A percentile compares a stretch with the other conserved stretches of the same genome.
Conservation (phyloP, 148 eudicot species). For the Rhododendron griersonianum region DNA sequence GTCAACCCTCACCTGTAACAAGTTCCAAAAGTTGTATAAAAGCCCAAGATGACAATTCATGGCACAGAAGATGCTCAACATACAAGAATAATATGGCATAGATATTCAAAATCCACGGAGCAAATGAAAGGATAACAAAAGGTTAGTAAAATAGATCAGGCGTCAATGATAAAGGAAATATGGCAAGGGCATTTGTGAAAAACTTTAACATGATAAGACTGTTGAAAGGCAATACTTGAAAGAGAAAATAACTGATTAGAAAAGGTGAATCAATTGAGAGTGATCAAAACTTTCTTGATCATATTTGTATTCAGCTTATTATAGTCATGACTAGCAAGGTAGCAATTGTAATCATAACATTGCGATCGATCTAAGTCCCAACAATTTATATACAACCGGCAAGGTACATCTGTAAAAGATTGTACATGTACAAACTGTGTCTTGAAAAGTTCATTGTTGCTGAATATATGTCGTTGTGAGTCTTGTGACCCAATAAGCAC, state of each 20-base stretch:
- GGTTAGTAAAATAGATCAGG: not conserved
- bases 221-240: not conserved
- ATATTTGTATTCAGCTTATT: not conserved
- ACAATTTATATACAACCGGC: not conserved
- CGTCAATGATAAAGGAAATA: not conserved
- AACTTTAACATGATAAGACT: not conserved
- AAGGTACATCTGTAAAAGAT: not conserved
- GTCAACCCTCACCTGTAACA: slow-evolving; percentile 69
- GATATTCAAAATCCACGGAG: not conserved
- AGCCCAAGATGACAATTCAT: not conserved
- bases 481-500: not conserved
- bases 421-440: not conserved
- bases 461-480: not conserved
- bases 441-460: not conserved
- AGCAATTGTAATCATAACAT: not conserved
- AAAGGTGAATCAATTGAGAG: not conserved
- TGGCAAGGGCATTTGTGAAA: not conserved
- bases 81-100: not conserved
- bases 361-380: not conserved
- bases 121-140: not conserved
- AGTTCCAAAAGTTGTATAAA: slow-evolving; percentile 4
- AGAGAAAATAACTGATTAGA: not conserved
- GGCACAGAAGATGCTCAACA: not conserved
- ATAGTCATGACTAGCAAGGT: not conserved
- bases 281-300: not conserved